Conservation (phyloP, 2,329 filamentous ascomycete genomes). For the Colletotrichum brevisporum region DNA sequence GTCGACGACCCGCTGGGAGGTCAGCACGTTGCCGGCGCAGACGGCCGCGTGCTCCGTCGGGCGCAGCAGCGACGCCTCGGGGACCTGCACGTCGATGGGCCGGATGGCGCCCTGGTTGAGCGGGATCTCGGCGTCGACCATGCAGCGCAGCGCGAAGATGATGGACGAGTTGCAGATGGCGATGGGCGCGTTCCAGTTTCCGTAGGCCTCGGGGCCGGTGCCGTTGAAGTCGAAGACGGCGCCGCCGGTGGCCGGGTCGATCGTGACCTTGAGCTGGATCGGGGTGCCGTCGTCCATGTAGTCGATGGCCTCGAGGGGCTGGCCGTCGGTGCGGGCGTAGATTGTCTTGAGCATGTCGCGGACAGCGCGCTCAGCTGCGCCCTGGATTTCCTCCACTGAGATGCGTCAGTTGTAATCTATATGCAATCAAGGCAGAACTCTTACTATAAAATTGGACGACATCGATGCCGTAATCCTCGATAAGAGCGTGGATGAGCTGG, state of each 20-base stretch:
- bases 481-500: constrained; percentile 77
- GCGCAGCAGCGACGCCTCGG: constrained; percentile 65
- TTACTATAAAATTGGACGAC: constrained; percentile 74
- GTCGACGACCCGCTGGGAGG: constrained; percentile 62
- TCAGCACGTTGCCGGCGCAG: constrained; percentile 51
- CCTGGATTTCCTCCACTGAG: constrained; percentile 81
- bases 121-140: constrained; percentile 51
- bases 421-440: too few relatives aligned
- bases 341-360: constrained; percentile 80
- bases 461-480: constrained; percentile 79
- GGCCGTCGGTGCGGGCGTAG: constrained; percentile 76
- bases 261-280: constrained; percentile 81
- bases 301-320: constrained; percentile 81
- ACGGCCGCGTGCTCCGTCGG: constrained; percentile 50
- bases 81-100: constrained; percentile 82
- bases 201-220: constrained; percentile 48
- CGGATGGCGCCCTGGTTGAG: constrained; percentile 71
- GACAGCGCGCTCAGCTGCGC: constrained; percentile 84
- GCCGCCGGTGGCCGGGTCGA: constrained; percentile 80
- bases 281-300: constrained; percentile 91
- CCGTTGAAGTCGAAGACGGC: constrained; percentile 72
- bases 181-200: constrained; percentile 49
- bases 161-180: constrained; percentile 52
- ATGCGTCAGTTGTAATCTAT: constrained; percentile 44
- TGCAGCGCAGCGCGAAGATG: constrained; percentile 51